These are phyloP conservation scores for Microdochium trichocladiopsis DNA, from an alignment of 2,329 filamentous ascomycete species.

Conservation along the genomic window DNA sequence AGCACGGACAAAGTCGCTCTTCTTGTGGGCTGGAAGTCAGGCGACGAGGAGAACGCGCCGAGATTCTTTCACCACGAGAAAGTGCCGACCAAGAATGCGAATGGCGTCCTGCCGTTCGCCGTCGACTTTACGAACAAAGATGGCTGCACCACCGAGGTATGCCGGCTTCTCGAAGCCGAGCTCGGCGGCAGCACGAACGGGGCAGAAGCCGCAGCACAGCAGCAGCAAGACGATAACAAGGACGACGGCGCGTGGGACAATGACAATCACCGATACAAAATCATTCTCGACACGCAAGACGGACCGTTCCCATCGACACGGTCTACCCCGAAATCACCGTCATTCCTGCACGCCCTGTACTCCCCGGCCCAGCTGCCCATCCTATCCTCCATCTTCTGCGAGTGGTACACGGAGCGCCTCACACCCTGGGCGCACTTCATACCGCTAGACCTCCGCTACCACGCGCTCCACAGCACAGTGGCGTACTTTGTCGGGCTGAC, in stretches of 20 bases:
- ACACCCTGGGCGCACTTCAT: slow-evolving; percentile 76
- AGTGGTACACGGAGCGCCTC: slow-evolving; percentile 73
- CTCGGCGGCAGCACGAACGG: slow-evolving; percentile 45
- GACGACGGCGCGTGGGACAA: too few relatives aligned
- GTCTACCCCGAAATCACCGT: slow-evolving; percentile 2
- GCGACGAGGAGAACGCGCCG: slow-evolving; percentile 14
- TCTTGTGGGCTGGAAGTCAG: slow-evolving; percentile 40
- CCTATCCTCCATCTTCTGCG: slow-evolving; percentile 63
- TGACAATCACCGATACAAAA: slow-evolving; percentile 51
- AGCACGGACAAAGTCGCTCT: slow-evolving; percentile 41
- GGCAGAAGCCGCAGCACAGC: neutral
- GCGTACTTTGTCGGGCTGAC: slow-evolving; percentile 64
- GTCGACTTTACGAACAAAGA: slow-evolving; percentile 53
- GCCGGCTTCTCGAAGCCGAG: slow-evolving; percentile 42
- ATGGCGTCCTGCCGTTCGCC: slow-evolving; percentile 44
- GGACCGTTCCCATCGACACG: slow-evolving; percentile 36
- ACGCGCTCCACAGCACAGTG: slow-evolving; percentile 66
- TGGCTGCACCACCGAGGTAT: slow-evolving; percentile 45
- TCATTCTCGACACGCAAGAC: slow-evolving; percentile 65
- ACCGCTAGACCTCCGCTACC: slow-evolving; percentile 66
- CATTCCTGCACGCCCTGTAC: slow-evolving; percentile 56
- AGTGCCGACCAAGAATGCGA: slow-evolving; percentile 45
- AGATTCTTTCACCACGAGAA: slow-evolving; percentile 46
- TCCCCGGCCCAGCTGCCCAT: slow-evolving; percentile 60
- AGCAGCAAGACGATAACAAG: slow-evolving; percentile 35